Base-by-base conservation (phyloP, 768 basidiomycete species). In the Boletus pseudo-olivaceus region DNA sequence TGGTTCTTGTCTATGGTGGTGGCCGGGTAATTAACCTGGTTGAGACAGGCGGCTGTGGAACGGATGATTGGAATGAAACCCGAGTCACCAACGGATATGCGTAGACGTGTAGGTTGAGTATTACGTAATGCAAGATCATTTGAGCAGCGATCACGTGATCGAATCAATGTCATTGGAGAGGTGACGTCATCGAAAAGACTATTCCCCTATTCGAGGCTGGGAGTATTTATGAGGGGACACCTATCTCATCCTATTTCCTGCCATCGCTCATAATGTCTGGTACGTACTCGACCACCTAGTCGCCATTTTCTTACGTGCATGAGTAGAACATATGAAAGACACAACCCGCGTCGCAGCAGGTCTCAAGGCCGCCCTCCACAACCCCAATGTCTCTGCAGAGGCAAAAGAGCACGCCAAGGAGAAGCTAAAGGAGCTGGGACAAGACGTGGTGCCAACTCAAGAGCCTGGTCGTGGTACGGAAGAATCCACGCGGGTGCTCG, bases 301-400 rank as follows among this genome's bases (percentile, higher is more conserved):
- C 1, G 5, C 7, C 4, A 4, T 23, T 11, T 7, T 32, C n/a
- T 55, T 1, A 34, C 35, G 8, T 12, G 9, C 34, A 2, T 2
- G 23, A 33, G 9, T 39, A 70, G 70, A 70, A 51, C 68, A 68
- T 14, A 29, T 29, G 29, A 78, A 80, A 62, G 73, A 80, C 47
- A 63, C 73, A 14, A 57, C 70, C 7, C 78, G 77, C 58, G 81
- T 85, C 44, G 75, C 76, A 26, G 80, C 78, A 2, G 83, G 83
- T 32, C 69, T 81, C 49, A 83, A 83, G 62, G 82, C 82, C n/a
- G 73, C 82, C 10, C 72, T 83, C 6, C 71, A 76, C 62, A 84
- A 85, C 62, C 82, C 82, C 11, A 73, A 79, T 48, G 80, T 83
- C 41, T 82, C 81, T 5, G 71, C 74, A 1, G 78, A 78, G 55